A percentile compares a stretch with the other conserved stretches of the same genome.
These are phyloP conservation scores for Blastomyces gilchristii DNA, from an alignment of 2,329 filamentous ascomycete species.

Conservation along the genomic window DNA sequence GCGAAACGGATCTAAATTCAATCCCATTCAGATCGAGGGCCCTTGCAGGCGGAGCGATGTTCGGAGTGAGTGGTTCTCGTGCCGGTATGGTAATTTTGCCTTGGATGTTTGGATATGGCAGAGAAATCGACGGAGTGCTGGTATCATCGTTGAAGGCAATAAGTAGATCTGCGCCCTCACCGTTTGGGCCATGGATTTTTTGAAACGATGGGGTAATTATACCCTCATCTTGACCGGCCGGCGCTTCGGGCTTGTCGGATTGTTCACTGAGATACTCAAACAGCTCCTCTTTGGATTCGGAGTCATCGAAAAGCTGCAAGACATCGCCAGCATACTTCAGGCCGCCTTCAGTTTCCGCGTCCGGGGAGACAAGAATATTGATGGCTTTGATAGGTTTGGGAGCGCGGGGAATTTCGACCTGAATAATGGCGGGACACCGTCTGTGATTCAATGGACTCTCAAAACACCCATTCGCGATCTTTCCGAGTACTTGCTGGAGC, in stretches of 20 bases:
- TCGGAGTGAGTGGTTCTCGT: background rate
- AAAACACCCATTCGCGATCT: slow-evolving; percentile 48
- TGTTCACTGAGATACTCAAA: slow-evolving; percentile 8
- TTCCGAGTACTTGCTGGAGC: slow-evolving; percentile 61
- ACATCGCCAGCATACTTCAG: slow-evolving; percentile 28
- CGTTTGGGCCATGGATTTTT: background rate
- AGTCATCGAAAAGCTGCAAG: slow-evolving; percentile 23
- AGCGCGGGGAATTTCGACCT: background rate
- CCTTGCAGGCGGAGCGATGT: background rate
- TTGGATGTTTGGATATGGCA: background rate
- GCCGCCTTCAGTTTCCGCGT: slow-evolving; percentile 26
- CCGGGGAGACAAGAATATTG: slow-evolving; percentile 6
- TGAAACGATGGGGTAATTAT: background rate
- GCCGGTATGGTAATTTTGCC: background rate
- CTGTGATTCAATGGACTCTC: background rate
- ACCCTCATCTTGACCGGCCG: background rate
- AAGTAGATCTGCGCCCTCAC: background rate
- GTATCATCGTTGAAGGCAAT: background rate
- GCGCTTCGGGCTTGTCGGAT: slow-evolving; percentile 6
- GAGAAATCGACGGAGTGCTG: background rate
- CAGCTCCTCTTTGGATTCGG: slow-evolving; percentile 10
- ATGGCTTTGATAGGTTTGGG: background rate
- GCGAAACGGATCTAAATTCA: background rate
- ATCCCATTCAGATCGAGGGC: background rate
- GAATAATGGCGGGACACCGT: background rate